A percentile compares a stretch with the other conserved stretches of the same genome.
Conservation (phyloP, 306 rosid genomes). For the Corylus avellana region DNA sequence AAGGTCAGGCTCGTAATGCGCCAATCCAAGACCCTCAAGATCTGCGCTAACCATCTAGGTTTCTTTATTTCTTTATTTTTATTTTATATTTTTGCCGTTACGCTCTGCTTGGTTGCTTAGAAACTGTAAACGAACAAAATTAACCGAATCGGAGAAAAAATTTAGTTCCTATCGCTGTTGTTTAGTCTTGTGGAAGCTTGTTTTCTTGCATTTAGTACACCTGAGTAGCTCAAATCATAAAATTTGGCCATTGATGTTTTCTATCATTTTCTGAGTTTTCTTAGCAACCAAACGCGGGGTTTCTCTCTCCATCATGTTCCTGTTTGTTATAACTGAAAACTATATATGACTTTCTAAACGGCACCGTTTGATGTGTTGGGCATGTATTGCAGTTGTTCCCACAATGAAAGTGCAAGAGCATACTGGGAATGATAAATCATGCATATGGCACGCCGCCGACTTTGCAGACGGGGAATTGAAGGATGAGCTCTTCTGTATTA, state of each 20-base stretch:
- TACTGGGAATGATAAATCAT: slow-evolving; percentile 28
- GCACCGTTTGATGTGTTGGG: background rate
- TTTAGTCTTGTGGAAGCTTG: background rate
- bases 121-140: background rate
- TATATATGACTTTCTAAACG: background rate
- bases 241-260: background rate
- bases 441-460: slow-evolving; percentile 31
- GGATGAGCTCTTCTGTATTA: slow-evolving; percentile 24
- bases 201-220: background rate
- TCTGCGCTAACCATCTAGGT: slow-evolving; percentile 17
- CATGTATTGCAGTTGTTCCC: slow-evolving; percentile 14
- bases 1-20: slow-evolving; percentile 19
- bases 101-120: background rate
- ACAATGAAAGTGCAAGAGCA: slow-evolving; percentile 29
- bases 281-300: no score
- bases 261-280: no score
- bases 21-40: slow-evolving; percentile 19
- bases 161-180: background rate
- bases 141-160: background rate
- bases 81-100: background rate
- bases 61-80: background rate
- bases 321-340: background rate
- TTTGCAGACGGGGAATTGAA: slow-evolving; percentile 29
- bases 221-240: background rate
- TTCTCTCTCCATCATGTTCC: no score